Evolutionary conservation across 441 rosid species (phyloP).

Genomic region (Theobroma grandiflorum): DNA sequence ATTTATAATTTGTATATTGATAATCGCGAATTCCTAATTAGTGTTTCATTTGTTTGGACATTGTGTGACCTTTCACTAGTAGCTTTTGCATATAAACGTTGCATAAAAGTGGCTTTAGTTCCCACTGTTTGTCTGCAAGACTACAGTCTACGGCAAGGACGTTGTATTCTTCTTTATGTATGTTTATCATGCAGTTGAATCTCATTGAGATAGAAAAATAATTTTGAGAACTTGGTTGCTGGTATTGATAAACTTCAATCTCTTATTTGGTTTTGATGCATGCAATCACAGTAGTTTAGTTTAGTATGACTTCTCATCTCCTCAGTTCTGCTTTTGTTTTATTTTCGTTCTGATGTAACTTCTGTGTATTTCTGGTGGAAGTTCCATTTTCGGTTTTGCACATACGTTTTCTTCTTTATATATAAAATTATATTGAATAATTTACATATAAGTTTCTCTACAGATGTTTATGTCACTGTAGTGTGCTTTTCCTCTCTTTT

Average conservation of each 20-base stretch:
- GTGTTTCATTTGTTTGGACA: conserved; percentile 3
- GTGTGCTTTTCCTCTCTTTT: too few species aligned
- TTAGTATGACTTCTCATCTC: neutral
- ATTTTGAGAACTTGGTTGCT: neutral
- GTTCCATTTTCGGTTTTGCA: neutral
- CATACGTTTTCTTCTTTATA: neutral
- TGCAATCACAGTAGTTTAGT: neutral
- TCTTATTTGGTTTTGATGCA: neutral
- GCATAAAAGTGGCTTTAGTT: neutral
- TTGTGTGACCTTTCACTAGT: neutral
- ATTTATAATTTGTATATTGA: neutral
- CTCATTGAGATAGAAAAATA: neutral
- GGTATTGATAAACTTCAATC: neutral
- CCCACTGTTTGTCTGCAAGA: neutral
- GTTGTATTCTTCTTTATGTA: neutral
- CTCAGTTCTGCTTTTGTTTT: neutral
- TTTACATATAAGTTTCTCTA: neutral
- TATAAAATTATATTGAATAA: neutral
- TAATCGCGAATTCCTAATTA: neutral
- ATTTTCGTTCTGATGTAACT: neutral
- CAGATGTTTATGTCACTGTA: neutral
- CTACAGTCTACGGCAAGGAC: neutral
- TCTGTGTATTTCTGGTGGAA: neutral
- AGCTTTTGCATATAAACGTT: neutral
- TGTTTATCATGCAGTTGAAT: neutral